phyloP scores from a whole-genome alignment of 148 eudicot species.

The Persicaria maculosa region DNA sequence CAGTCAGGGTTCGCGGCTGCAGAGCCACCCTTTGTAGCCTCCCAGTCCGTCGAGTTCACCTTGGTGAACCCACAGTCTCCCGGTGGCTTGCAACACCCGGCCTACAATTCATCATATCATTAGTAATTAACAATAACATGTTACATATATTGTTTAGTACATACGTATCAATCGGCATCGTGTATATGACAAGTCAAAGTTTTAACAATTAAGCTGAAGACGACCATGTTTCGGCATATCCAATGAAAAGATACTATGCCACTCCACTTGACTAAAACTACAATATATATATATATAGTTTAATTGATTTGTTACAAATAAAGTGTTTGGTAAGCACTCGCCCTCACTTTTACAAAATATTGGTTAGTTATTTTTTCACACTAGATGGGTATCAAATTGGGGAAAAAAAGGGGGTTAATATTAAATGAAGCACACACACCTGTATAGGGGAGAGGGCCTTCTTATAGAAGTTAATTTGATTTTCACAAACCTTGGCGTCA shows the following conservation, averaged over 20 bases:
- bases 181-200: background rate
- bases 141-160: too few species aligned
- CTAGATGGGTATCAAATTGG: too few species aligned
- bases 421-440: conserved; percentile 22
- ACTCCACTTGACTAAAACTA: background rate
- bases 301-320: background rate
- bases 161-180: background rate
- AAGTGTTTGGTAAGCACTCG: background rate
- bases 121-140: too few species aligned
- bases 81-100: conserved; percentile 88
- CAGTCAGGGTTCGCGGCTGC: conserved; percentile 39
- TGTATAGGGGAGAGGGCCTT: conserved; percentile 26
- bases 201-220: background rate
- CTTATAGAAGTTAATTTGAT: conserved; percentile 24
- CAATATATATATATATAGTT: too few species aligned
- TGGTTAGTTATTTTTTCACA: too few species aligned
- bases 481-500: conserved; percentile 30
- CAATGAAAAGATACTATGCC: background rate
- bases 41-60: conserved; percentile 54
- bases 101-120: conserved; percentile 22
- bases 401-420: too few species aligned
- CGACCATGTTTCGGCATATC: background rate
- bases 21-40: background rate
- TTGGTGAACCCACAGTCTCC: conserved; percentile 36
- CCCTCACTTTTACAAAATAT: too few species aligned